Conservation (phyloP, 192 early-diverging fungal species). For the Chytriomyces sp. region DNA sequence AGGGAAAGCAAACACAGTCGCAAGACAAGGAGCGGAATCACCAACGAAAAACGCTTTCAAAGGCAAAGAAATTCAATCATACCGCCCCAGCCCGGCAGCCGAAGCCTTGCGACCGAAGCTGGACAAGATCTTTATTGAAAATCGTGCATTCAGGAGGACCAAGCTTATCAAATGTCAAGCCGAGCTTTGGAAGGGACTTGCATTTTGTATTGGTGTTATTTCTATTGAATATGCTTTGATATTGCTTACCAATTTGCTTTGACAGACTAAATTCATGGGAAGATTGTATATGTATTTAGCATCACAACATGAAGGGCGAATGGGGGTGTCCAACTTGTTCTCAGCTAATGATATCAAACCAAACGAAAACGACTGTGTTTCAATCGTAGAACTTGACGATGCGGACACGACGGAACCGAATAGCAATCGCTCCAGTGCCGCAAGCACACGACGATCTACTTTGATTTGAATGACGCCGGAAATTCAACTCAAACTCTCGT, state of each 20-base stretch:
- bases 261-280: slow-evolving; percentile 17
- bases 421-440: too few relatives aligned
- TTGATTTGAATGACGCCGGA: neutral
- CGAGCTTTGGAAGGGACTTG: slow-evolving; percentile 20
- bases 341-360: too few relatives aligned
- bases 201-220: slow-evolving; percentile 5
- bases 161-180: slow-evolving; percentile 16
- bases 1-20: neutral
- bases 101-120: slow-evolving; percentile 17
- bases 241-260: neutral
- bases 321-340: too few relatives aligned
- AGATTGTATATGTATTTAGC: slow-evolving; percentile 15
- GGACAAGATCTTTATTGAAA: slow-evolving; percentile 15
- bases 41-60: too few relatives aligned
- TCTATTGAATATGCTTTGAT: neutral
- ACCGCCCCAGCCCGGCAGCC: neutral
- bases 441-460: neutral
- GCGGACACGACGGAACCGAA: too few relatives aligned
- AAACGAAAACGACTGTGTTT: too few relatives aligned
- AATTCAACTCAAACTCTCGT: neutral
- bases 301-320: slow-evolving; percentile 11
- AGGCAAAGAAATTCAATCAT: too few relatives aligned
- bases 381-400: too few relatives aligned
- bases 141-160: slow-evolving; percentile 15
- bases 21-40: neutral